Base-by-base conservation (phyloP, 306 rosid species). In the Begonia loranthoides region DNA sequence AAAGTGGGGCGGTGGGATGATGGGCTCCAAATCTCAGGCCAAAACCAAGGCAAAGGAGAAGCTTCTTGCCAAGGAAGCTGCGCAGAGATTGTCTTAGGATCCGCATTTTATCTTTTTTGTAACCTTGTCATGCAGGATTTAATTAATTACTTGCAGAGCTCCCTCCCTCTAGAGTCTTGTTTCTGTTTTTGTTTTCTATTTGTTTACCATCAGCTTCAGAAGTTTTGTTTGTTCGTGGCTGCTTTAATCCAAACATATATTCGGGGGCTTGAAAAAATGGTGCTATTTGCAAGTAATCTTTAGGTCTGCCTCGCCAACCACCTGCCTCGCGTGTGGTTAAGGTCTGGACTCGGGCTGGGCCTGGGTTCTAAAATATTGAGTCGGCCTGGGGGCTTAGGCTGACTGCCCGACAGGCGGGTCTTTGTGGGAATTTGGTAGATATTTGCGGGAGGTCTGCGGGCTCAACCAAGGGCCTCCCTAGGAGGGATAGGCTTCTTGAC, bases 21-120 rank as follows among this genome's bases (percentile, higher is more conserved):
- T 84, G 94, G 90, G 94, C 19, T 84, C 94, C 61, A 84, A 84
- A 51, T 84, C 90, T 38, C 90, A 84, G 74, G 94, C 94, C 47
- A 84, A 68, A 40, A 80, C 87, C 43, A 73, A 62, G 76, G 94
- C 90, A 0, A 84, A 80, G 68, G 94, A 84, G 54, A 78, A 69
- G 63, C 54, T 80, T 33, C 61, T 84, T 28, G 94, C 94, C 16
- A 84, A 80, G 72, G 94, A 84, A 66, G 90, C 87, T 41, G 87
- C 90, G 15, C 90, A 81, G 67, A 84, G 94, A 61, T 49, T 80
- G 81, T 6, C 61, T 13, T 84, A 58, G 52, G 33, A 47, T 47
- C 41, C n/a, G n/a, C n/a, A n/a, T 3, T 21, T 8, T 8, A 3
- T 43, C 4, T 41, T 3, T 28, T 28, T 28, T 34, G 17, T 19